A percentile compares a stretch with the other conserved stretches of the same genome.
Evolutionary conservation across 139 green algal genomes (phyloP).

Genomic region (Tetraselmis chui): DNA sequence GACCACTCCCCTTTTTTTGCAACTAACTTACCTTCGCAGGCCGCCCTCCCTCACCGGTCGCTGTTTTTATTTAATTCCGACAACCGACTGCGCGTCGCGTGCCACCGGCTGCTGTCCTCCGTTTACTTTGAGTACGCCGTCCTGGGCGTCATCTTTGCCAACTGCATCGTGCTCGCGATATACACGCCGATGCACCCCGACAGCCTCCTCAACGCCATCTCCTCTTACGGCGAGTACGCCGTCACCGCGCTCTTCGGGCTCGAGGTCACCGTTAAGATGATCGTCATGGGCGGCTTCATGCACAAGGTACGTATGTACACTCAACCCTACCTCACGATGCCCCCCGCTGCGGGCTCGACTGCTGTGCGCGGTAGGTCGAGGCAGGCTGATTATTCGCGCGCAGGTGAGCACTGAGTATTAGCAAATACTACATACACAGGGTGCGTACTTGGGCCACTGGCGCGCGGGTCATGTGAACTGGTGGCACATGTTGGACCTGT

Average conservation of each 20-base stretch:
- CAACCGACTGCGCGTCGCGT: not conserved
- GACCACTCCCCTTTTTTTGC: not conserved
- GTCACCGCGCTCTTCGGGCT: not conserved
- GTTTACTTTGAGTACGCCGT: not conserved
- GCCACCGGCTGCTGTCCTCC: not conserved
- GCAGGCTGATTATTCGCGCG: no score
- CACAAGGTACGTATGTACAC: not conserved
- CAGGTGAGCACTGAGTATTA: no score
- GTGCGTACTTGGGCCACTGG: not conserved
- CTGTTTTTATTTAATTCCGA: not conserved
- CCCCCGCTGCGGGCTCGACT: no score
- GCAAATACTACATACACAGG: no score
- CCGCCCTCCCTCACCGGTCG: not conserved
- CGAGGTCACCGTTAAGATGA: not conserved
- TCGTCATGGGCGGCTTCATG: not conserved
- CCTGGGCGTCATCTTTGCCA: not conserved
- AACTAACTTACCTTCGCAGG: not conserved
- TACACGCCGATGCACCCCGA: not conserved
- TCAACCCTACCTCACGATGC: no score
- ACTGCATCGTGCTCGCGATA: not conserved
- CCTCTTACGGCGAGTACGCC: not conserved
- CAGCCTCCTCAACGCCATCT: not conserved
- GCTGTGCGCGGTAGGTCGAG: no score
- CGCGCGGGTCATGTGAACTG: not conserved
- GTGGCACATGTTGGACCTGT: not conserved